A percentile compares a stretch with the other conserved stretches of the same genome.
Evolutionary conservation across 345 rosid species (phyloP).

Genomic region (Garcia nutans): DNA sequence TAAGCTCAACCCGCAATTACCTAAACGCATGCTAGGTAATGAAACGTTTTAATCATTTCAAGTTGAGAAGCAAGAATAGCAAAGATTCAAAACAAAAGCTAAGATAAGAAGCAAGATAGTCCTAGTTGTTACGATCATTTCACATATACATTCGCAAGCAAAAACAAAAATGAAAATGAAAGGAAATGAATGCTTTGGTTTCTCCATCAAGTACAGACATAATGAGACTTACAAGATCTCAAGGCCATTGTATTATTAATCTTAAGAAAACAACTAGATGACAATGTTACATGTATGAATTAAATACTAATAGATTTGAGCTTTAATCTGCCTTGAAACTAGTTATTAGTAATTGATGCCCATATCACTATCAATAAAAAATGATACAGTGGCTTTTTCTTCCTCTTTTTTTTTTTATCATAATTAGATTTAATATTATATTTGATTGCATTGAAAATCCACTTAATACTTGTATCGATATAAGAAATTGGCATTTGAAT

Average conservation of each 20-base stretch:
- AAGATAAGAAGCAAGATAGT: neutral
- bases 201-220: neutral
- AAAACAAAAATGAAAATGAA: neutral
- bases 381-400: no score
- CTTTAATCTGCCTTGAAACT: no score
- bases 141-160: neutral
- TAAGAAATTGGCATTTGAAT: no score
- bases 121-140: neutral
- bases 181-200: neutral
- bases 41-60: constrained; percentile 8
- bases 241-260: neutral
- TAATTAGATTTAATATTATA: no score
- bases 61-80: neutral
- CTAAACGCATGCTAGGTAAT: neutral
- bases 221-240: constrained; percentile 5
- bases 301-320: no score
- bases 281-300: neutral
- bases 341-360: no score
- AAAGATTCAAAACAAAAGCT: constrained; percentile 1
- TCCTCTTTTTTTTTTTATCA: no score
- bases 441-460: no score
- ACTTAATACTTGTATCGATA: no score
- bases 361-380: no score
- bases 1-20: neutral
- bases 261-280: neutral